phyloP scores from a whole-genome alignment of 306 rosid genomes.

The Potentilla sterilis region DNA sequence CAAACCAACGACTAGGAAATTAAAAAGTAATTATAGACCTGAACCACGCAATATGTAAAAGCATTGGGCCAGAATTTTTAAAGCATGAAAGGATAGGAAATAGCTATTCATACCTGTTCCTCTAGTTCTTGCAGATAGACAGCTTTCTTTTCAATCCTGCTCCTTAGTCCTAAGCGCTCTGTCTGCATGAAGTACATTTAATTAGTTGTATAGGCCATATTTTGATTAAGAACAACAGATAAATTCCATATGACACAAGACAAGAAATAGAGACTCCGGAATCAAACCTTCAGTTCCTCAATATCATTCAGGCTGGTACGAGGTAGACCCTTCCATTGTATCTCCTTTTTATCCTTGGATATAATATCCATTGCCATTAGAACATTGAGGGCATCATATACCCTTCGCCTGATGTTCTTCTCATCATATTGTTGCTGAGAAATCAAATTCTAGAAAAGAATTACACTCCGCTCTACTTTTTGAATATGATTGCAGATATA shows the following conservation, averaged over 20 bases:
- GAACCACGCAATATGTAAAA: constrained; percentile 10
- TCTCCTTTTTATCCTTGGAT: constrained; percentile 96
- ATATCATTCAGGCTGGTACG: constrained; percentile 80
- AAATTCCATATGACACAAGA: constrained; percentile 14
- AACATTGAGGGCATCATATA: constrained; percentile 94
- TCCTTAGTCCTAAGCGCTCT: constrained; percentile 71
- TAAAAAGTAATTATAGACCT: not conserved
- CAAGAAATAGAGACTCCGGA: constrained; percentile 23
- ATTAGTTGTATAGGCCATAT: constrained; percentile 23
- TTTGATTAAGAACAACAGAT: not conserved
- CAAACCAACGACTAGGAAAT: not conserved
- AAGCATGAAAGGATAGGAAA: constrained; percentile 19
- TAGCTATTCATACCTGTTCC: constrained; percentile 64
- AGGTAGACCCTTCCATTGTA: constrained; percentile 99
- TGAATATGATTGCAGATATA: constrained; percentile 17
- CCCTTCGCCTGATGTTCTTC: constrained; percentile 94
- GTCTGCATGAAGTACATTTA: constrained; percentile 50
- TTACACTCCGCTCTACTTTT: constrained; percentile 1
- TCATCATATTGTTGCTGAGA: constrained; percentile 97
- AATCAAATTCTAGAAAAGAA: constrained; percentile 15
- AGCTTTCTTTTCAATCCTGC: constrained; percentile 82
- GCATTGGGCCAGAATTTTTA: not conserved
- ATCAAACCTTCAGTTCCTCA: constrained; percentile 82
- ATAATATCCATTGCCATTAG: constrained; percentile 99
- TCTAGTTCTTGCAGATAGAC: constrained; percentile 92